Evolutionary conservation across 805 yeast species (phyloP).

Genomic region (Cyberlindnera xishuangbannaensis): DNA sequence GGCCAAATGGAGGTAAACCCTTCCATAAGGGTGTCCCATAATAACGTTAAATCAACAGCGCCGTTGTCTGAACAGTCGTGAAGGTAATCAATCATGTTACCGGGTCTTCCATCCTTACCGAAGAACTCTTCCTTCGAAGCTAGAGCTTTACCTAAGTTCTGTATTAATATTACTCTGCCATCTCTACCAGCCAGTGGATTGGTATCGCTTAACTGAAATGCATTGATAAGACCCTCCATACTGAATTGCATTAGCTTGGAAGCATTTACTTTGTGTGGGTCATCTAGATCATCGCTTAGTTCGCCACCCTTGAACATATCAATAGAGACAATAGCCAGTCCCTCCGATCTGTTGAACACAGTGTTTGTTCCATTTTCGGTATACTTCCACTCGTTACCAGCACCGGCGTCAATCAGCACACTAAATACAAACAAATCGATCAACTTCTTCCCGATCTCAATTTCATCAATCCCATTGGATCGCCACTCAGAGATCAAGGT

Average conservation of each 20-base stretch:
- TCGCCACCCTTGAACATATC: slow-evolving; percentile 47
- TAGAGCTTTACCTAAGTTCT: slow-evolving; percentile 44
- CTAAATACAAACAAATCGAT: slow-evolving; percentile 55
- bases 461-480: slow-evolving; percentile 25
- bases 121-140: slow-evolving; percentile 35
- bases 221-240: slow-evolving; percentile 30
- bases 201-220: slow-evolving; percentile 41
- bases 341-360: slow-evolving; percentile 47
- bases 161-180: slow-evolving; percentile 45
- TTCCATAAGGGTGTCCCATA: slow-evolving; percentile 54
- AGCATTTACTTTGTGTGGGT: slow-evolving; percentile 41
- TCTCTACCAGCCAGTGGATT: slow-evolving; percentile 51
- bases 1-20: slow-evolving; percentile 61
- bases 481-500: slow-evolving; percentile 36
- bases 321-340: slow-evolving; percentile 55
- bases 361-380: slow-evolving; percentile 31
- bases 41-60: slow-evolving; percentile 37
- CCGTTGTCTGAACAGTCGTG: slow-evolving; percentile 15
- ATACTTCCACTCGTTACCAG: slow-evolving; percentile 54
- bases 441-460: slow-evolving; percentile 47
- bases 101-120: slow-evolving; percentile 44
- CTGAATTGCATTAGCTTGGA: slow-evolving; percentile 32
- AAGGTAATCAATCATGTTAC: slow-evolving; percentile 48
- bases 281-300: slow-evolving; percentile 32
- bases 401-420: slow-evolving; percentile 64